Base-by-base conservation (phyloP, 305 asterid species). In the Fraxinus floribunda region DNA sequence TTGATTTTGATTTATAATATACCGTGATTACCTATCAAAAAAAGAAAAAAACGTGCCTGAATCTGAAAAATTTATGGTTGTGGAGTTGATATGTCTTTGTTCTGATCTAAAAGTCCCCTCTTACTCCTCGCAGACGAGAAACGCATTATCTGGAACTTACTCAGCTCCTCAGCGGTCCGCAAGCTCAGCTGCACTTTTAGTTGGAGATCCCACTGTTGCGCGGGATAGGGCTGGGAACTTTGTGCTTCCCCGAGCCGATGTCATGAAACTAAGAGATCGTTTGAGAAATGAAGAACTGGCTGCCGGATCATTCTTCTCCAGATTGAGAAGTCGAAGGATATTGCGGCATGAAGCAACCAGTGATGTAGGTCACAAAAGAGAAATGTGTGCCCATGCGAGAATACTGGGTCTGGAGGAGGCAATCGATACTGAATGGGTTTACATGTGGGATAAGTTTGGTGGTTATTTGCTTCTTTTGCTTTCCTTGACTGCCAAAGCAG, bases 391-490 rank as follows among this genome's bases (percentile, higher is more conserved):
- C 64, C 99, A 95, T 92, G 99, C 99, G 76, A 90, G 99, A 86
- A 97, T 97, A 81, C 91, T 97, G 49, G 97, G 97, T 80, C 90
- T 97, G 80, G 99, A 94, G 89, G 99, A 97, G 89, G 98, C 99
- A 82, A 97, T 97, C 85, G 99, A 97, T 86, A 97, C 99, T 18
- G 99, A 97, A 78, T 97, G 99, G 99, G 99, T 97, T 68, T 97
- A 95, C 91, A 97, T 97, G 99, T 97, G 99, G 99, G 99, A 97
- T 89, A 94, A 92, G 88, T 97, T 97, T 81, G 99, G 99, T 80
- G 98, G 99, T 78, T 97, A 97, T 91, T 91, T 97, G 18, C 98
- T 97, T 89, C 97, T 97, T 86, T 86, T 97, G 93, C 97, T 97
- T 82, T 98, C 98, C 84, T 95, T 97, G 92, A 97, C 99, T 84